These are phyloP conservation scores for Gossypium thurberi DNA, from an alignment of 345 rosid genomes.

Conservation along the genomic window DNA sequence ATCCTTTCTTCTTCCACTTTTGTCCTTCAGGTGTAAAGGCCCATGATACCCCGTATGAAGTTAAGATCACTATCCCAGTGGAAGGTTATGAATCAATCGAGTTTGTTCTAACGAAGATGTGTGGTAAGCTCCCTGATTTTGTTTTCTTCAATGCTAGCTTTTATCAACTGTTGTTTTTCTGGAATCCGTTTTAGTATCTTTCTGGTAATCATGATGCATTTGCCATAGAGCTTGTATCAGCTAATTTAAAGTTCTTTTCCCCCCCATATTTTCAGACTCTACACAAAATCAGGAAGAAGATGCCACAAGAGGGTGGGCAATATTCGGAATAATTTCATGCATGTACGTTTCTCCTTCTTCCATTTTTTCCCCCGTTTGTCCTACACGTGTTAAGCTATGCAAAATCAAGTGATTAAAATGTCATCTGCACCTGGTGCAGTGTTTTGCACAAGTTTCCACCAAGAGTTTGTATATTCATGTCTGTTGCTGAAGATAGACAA, in stretches of 20 bases:
- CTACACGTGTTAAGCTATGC: background rate
- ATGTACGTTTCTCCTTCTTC: conserved; percentile 40
- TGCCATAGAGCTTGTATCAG: background rate
- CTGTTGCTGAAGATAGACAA: background rate
- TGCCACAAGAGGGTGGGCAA: conserved; percentile 76
- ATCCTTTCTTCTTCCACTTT: background rate
- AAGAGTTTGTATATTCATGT: background rate
- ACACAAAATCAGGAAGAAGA: conserved; percentile 53
- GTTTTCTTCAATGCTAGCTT: background rate
- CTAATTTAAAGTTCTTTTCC: background rate
- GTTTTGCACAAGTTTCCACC: background rate
- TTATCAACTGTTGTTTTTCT: background rate
- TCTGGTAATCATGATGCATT: background rate
- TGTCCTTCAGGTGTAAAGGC: conserved; percentile 55
- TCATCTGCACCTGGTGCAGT: background rate
- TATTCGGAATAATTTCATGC: conserved; percentile 85
- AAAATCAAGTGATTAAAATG: background rate
- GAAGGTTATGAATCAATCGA: conserved; percentile 75
- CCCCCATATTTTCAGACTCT: conserved; percentile 43
- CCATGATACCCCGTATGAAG: conserved; percentile 55
- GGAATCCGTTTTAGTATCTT: background rate
- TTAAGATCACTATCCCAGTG: conserved; percentile 66
- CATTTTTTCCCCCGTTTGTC: background rate
- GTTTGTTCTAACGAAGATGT: conserved; percentile 74
- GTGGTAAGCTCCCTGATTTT: conserved; percentile 40